Conservation (phyloP, 202 grass and related monocot species). For the Panicum hallii region DNA sequence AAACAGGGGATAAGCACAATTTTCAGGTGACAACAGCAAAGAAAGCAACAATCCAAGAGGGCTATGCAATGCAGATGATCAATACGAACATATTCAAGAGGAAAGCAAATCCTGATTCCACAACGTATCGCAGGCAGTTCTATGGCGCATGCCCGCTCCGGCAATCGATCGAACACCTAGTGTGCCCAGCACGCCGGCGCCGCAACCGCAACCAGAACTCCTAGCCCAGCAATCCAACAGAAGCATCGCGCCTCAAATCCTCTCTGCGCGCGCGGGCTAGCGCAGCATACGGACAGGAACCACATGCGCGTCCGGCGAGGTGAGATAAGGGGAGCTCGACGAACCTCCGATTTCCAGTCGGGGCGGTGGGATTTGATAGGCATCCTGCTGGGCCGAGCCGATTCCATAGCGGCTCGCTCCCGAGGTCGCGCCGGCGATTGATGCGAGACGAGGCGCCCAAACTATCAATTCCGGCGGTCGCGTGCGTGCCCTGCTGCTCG, state of each 20-base stretch:
- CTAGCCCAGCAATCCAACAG: constrained; percentile 6
- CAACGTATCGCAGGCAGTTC: background rate
- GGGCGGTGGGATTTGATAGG: constrained; percentile 68
- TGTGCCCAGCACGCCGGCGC: background rate
- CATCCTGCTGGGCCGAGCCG: constrained; percentile 54
- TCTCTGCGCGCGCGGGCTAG: background rate
- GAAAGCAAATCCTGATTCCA: background rate
- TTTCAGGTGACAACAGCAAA: background rate
- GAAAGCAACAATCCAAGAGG: background rate
- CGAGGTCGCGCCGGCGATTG: background rate
- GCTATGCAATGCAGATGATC: background rate
- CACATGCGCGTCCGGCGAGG: background rate
- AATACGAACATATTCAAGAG: background rate
- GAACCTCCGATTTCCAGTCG: constrained; percentile 85
- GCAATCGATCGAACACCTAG: constrained; percentile 25
- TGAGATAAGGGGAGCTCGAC: background rate
- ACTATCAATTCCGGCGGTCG: background rate
- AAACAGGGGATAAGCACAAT: constrained; percentile 30
- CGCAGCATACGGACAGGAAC: background rate
- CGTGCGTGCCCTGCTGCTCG: background rate
- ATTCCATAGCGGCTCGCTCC: constrained; percentile 55
- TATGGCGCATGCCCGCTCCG: background rate
- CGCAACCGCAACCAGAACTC: background rate
- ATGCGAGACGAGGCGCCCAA: background rate
- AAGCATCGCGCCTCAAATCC: background rate